Percentiles rank a stretch among this genome's conserved stretches.
Conservation (phyloP, 495 filamentous ascomycete genomes). For the Penicillium lagena region DNA sequence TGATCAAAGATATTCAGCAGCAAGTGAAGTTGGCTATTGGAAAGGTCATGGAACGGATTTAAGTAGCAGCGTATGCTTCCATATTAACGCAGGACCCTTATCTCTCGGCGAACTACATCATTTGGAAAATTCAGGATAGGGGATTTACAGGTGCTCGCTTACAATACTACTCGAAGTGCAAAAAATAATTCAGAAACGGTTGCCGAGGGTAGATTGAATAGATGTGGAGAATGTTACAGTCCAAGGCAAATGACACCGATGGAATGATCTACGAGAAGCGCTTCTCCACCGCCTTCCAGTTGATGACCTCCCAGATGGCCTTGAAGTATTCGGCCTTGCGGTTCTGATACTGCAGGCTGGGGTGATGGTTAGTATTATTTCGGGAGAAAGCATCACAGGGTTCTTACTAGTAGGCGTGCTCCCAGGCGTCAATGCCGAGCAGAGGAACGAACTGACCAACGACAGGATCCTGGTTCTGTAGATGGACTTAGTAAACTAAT, state of each 20-base stretch:
- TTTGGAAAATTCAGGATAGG: no score
- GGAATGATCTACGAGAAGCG: slow-evolving; percentile 48
- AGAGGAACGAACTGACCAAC: slow-evolving; percentile 80
- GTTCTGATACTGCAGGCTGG: slow-evolving; percentile 91
- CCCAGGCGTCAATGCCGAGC: slow-evolving; percentile 96
- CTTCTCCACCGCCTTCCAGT: slow-evolving; percentile 93
- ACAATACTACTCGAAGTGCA: slow-evolving; percentile 9
- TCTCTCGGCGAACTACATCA: no score
- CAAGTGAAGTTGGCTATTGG: slow-evolving; percentile 4
- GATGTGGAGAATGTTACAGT: not conserved
- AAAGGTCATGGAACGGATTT: not conserved
- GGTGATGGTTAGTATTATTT: slow-evolving; percentile 38
- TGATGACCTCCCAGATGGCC: slow-evolving; percentile 95
- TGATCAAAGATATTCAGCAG: slow-evolving; percentile 9
- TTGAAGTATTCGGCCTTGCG: slow-evolving; percentile 97
- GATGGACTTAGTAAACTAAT: slow-evolving; percentile 5
- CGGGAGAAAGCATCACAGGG: not conserved
- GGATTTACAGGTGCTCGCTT: not conserved
- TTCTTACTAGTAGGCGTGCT: slow-evolving; percentile 72
- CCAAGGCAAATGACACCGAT: not conserved
- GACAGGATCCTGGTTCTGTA: slow-evolving; percentile 85
- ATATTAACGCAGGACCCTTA: no score
- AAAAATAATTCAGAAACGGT: no score
- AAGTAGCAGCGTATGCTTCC: no score
- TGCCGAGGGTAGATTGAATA: no score